Conservation (phyloP, 306 rosid genomes). For the Albizia julibrissin region DNA sequence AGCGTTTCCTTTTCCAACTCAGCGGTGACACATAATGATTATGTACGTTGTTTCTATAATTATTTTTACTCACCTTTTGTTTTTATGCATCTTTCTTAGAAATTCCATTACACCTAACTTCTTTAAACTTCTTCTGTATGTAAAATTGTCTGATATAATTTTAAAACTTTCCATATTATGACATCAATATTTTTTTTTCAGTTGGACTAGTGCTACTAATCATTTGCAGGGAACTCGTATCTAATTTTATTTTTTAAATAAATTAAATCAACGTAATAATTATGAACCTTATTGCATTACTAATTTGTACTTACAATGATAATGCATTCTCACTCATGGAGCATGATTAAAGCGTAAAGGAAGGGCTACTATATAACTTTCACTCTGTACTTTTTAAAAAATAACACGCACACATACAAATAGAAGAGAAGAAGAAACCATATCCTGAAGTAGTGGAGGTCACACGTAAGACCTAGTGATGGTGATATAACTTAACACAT, state of each 20-base stretch:
- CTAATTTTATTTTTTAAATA: background rate
- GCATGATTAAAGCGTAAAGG: background rate
- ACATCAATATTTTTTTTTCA: background rate
- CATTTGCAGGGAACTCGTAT: background rate
- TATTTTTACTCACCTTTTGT: background rate
- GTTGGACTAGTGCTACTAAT: background rate
- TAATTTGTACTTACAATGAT: too few species aligned
- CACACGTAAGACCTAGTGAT: background rate
- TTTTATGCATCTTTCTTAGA: background rate
- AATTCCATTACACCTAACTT: background rate
- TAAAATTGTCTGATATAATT: too few species aligned
- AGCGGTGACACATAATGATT: background rate
- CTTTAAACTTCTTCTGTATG: too few species aligned
- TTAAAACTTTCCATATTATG: background rate
- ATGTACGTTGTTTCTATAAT: background rate
- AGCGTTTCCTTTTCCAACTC: background rate
- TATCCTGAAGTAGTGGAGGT: background rate
- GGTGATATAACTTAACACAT: constrained; percentile 21
- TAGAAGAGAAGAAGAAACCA: background rate
- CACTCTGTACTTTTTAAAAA: background rate
- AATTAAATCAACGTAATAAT: background rate
- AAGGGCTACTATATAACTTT: background rate
- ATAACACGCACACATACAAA: background rate
- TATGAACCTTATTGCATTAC: background rate
- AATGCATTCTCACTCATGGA: background rate